Evolutionary conservation across 208 protist genomes (phyloP), one percentile per base, ranked within the genome.

Genomic region (Wallacemonas sp.): DNA sequence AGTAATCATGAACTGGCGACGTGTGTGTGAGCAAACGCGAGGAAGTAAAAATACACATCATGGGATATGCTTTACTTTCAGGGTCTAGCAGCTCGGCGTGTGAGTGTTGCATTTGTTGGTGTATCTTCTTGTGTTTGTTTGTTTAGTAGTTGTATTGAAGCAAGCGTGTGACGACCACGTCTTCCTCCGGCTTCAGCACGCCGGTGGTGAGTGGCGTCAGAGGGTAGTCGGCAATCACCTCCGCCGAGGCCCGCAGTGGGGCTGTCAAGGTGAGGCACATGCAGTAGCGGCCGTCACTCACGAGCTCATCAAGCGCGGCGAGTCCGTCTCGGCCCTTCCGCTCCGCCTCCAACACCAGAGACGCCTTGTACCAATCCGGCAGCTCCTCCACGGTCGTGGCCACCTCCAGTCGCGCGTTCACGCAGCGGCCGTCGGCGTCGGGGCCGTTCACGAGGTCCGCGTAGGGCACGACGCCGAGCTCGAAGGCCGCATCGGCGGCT

Each of bases 391-490:
- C 44, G 1, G 74, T 57, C 26, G 76, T 59, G 22, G 86, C 88
- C 22, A 93, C 42, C 65, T 96, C 91, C 11, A 96, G 70, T 28
- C 45, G 52, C 0, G 87, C 88, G 61, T 96, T 96, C 7, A 66
- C 71, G 7, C 1, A 26, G 14, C 77, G 79, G 8, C 85, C 36
- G 3, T 72, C 57, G 16, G 3, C 68, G 52, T 88, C 82, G 2
- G 79, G 44, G 7, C 78, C 84, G 67, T 94, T 96, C 26, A 94
- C 70, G 26, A 93, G 65, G 50, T 96, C 91, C 11, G 91, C 23
- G 65, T 87, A 94, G 36, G 91, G 91, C 31, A 90, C 75, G 26
- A 96, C 81, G n/a, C 79, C 91, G 12, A 93, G 61, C 72, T 96
- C 87, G 11, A 74, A 33, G 36, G 62, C 50, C 2, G 23, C 52